Evolutionary conservation across 805 yeast species (phyloP).

Genomic region (Saccharomycopsis babjevae): DNA sequence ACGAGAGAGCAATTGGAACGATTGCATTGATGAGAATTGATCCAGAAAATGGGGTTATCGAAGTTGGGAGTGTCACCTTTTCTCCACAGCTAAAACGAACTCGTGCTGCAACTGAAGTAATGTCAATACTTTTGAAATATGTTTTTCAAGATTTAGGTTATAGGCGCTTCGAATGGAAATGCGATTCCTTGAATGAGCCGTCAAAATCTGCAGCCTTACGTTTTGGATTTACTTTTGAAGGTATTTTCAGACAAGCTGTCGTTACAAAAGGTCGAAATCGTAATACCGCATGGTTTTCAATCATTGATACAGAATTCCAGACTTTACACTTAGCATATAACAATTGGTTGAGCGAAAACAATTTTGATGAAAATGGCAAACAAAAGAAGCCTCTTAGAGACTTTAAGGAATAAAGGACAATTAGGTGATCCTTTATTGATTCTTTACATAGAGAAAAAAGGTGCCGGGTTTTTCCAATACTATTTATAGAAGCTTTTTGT

Average conservation of each 20-base stretch:
- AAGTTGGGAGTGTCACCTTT: constrained; percentile 25
- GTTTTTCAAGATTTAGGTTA: constrained; percentile 24
- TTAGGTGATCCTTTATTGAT: neutral
- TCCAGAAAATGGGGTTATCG: constrained; percentile 22
- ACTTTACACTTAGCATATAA: constrained; percentile 20
- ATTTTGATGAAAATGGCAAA: constrained; percentile 21
- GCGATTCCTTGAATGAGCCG: constrained; percentile 25
- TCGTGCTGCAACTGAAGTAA: constrained; percentile 26
- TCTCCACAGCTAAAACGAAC: constrained; percentile 19
- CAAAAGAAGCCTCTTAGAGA: neutral
- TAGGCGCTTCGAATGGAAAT: constrained; percentile 29
- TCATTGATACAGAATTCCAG: constrained; percentile 26
- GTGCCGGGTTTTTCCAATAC: neutral
- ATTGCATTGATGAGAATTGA: constrained; percentile 23
- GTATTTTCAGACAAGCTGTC: constrained; percentile 24
- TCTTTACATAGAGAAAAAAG: neutral
- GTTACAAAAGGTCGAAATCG: constrained; percentile 24
- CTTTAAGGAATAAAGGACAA: neutral
- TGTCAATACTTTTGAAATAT: constrained; percentile 23
- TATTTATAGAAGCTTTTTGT: neutral
- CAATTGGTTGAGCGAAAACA: constrained; percentile 22
- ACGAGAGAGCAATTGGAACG: constrained; percentile 23
- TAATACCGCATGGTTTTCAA: constrained; percentile 26
- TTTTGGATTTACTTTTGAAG: constrained; percentile 27
- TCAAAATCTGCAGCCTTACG: constrained; percentile 26